Evolutionary conservation across 1,139 yeast species (phyloP), one percentile per base, ranked within the genome.

Genomic region (Zygosaccharomyces pseudobailii): DNA sequence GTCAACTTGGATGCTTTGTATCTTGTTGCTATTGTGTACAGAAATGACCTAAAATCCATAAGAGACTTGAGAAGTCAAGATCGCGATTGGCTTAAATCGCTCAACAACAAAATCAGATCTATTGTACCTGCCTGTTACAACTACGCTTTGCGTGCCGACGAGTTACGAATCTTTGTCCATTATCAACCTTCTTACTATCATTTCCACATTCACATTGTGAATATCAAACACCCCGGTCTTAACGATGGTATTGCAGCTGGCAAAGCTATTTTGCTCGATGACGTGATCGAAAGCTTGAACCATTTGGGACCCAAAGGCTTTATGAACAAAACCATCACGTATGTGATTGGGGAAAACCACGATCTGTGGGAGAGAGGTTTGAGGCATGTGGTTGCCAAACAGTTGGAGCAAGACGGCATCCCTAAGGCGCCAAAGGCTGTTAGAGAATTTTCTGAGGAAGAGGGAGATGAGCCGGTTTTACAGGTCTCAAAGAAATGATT

Each of bases 131-230:
- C 71, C 34, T 63, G 69, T 31, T 83, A 73, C 62, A 72, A 73
- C 48, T 61, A 56, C 46, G 56, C 62, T 6, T 46, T 65, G 27
- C 57, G 51, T 25, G 57, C 66, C n/a, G 66, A 64, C 45, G 77
- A 82, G 55, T 65, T 90, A 56, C 76, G 95, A 52, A 65, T 88
- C 1, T 90, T 84, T 62, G 75, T 89, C 44, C 97, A 89, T 65
- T 89, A 92, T 65, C 97, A 90, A 54, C 99, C 99, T 0, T 87
- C 96, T 0, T 92, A 92, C 65, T 92, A 92, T 62, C 97, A 92
- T 62, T 84, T 92, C 72, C 98, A 92, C 64, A 75, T 92, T 32
- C 98, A 92, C 62, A 82, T 87, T n/a, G 95, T 89, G 22, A 85
- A 84, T 57, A 73, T 86, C 6, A 73, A 70, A 22, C 87, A 86